Conservation (phyloP, 75 land plant species). For the Isoetes taiwanensis region DNA sequence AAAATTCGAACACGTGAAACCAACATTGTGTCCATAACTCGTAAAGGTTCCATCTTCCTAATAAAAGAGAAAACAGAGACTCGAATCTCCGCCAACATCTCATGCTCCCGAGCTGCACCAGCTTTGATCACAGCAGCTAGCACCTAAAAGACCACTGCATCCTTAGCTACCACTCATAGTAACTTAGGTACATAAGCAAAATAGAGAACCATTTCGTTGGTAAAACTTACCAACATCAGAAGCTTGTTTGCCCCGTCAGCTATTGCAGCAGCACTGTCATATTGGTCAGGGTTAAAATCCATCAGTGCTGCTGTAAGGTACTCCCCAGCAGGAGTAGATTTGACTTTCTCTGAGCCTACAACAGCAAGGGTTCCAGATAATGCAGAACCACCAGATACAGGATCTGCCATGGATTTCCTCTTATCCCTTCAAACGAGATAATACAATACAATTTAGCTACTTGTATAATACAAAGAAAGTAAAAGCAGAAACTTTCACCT, state of each 20-base stretch:
- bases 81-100: constrained; percentile 96
- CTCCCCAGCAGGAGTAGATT: constrained; percentile 94
- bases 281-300: constrained; percentile 94
- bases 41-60: constrained; percentile 64
- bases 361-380: constrained; percentile 46
- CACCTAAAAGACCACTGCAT: constrained; percentile 37
- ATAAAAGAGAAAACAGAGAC: constrained; percentile 86
- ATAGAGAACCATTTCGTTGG: background rate
- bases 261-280: constrained; percentile 69
- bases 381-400: constrained; percentile 13
- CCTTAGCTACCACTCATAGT: background rate
- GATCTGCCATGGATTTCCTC: too few relatives aligned
- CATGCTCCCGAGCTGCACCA: constrained; percentile 97
- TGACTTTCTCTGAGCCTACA: constrained; percentile 53
- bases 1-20: constrained; percentile 92
- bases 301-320: constrained; percentile 79
- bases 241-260: constrained; percentile 99
- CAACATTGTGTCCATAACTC: constrained; percentile 99
- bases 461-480: background rate
- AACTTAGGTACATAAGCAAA: background rate
- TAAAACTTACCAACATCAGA: constrained; percentile 71
- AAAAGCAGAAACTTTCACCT: background rate
- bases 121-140: constrained; percentile 99
- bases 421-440: too few relatives aligned
- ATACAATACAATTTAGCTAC: background rate